Conservation (phyloP, 2,329 filamentous ascomycete genomes). For the Cercospora sp. region DNA sequence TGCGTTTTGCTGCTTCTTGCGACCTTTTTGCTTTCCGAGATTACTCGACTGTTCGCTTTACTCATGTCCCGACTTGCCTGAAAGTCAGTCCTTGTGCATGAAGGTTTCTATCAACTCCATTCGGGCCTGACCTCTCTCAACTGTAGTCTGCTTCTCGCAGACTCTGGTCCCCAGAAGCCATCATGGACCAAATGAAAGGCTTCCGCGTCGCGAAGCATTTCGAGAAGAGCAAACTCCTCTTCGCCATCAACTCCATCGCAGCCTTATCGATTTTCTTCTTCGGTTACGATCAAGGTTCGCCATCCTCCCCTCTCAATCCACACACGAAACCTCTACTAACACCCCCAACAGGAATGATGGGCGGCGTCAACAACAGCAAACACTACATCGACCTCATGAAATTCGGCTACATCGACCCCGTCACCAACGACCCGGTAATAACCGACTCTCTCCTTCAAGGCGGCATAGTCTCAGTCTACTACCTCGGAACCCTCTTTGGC, state of each 20-base stretch:
- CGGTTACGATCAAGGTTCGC: slow-evolving; percentile 39
- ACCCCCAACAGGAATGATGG: slow-evolving; percentile 47
- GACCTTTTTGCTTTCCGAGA: too few relatives aligned
- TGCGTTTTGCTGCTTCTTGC: background rate
- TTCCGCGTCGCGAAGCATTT: slow-evolving; percentile 41
- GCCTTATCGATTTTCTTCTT: slow-evolving; percentile 69
- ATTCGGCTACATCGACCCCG: slow-evolving; percentile 57
- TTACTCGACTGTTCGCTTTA: too few relatives aligned
- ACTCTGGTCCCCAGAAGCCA: background rate
- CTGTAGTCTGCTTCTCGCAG: slow-evolving; percentile 2
- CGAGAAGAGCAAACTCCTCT: slow-evolving; percentile 58
- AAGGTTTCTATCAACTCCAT: too few relatives aligned
- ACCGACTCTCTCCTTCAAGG: slow-evolving; percentile 62
- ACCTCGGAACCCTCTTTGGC: slow-evolving; percentile 64
- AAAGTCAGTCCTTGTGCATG: too few relatives aligned
- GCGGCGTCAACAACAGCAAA: slow-evolving; percentile 65
- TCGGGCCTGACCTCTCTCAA: background rate
- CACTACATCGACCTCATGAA: slow-evolving; percentile 66
- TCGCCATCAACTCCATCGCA: slow-evolving; percentile 63
- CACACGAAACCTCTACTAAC: background rate
- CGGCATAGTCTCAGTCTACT: slow-evolving; percentile 60
- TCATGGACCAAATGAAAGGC: slow-evolving; percentile 31
- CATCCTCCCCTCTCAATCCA: background rate
- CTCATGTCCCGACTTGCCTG: too few relatives aligned
- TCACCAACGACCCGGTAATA: slow-evolving; percentile 49